Evolutionary conservation across 805 yeast species (phyloP).

Genomic region (Candida awuae): DNA sequence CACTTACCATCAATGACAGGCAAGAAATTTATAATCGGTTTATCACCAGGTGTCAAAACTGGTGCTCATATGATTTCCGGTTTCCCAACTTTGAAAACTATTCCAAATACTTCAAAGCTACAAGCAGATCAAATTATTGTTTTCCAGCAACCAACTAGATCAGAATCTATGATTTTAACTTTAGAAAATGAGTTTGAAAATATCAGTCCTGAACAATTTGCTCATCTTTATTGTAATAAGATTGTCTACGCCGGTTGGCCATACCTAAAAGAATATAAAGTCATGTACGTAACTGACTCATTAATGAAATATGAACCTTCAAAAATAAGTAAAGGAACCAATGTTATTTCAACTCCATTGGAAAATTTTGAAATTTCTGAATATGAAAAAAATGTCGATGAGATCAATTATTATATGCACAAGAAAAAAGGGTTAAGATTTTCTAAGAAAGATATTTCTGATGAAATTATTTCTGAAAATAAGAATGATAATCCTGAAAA

Average conservation of each 20-base stretch:
- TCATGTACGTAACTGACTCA: slow-evolving; percentile 54
- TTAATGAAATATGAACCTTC: slow-evolving; percentile 38
- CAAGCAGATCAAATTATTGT: slow-evolving; percentile 59
- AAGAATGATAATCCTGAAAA: slow-evolving; percentile 1
- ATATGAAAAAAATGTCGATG: slow-evolving; percentile 35
- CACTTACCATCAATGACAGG: slow-evolving; percentile 42
- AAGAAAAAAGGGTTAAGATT: slow-evolving; percentile 45
- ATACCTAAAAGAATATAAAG: slow-evolving; percentile 71
- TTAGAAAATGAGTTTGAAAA: slow-evolving; percentile 50
- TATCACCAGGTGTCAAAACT: slow-evolving; percentile 54
- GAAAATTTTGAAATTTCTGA: slow-evolving; percentile 40
- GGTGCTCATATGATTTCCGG: slow-evolving; percentile 80
- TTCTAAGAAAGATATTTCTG: slow-evolving; percentile 9
- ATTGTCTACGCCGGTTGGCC: slow-evolving; percentile 84
- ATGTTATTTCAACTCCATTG: slow-evolving; percentile 31
- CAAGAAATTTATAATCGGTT: slow-evolving; percentile 40
- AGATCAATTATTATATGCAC: slow-evolving; percentile 36
- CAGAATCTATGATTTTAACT: slow-evolving; percentile 69
- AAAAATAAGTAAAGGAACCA: slow-evolving; percentile 26
- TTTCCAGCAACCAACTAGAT: slow-evolving; percentile 78
- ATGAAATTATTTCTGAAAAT: slow-evolving; percentile 10
- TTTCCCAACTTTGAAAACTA: slow-evolving; percentile 73
- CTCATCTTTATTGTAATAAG: slow-evolving; percentile 52
- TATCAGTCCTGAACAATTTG: slow-evolving; percentile 53
- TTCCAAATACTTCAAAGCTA: slow-evolving; percentile 52